phyloP scores from a whole-genome alignment of 805 yeast species.

The Candida berthetii region DNA sequence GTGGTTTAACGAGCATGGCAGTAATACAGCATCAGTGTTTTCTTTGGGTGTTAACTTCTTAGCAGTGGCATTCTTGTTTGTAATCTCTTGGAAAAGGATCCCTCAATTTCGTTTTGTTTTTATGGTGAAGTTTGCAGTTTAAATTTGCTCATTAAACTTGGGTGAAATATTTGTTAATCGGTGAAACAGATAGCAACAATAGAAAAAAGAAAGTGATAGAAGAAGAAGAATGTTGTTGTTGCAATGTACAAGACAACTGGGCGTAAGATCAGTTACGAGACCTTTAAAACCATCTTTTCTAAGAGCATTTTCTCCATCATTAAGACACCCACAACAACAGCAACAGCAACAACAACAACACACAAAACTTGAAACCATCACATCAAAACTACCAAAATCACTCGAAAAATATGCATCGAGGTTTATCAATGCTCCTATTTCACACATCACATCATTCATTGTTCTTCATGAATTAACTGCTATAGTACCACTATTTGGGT shows the following conservation, averaged over 20 bases:
- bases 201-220: no score
- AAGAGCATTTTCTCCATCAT: not conserved
- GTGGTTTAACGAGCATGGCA: no score
- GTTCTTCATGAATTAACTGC: constrained; percentile 74
- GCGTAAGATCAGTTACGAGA: no score
- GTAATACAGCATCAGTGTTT: no score
- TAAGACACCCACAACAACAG: not conserved
- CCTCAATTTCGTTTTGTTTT: not conserved
- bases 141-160: not conserved
- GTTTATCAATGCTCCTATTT: constrained; percentile 48
- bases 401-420: constrained; percentile 43
- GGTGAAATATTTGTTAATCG: no score
- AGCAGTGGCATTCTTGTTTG: no score
- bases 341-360: not conserved
- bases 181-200: no score
- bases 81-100: no score
- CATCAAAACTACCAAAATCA: constrained; percentile 40
- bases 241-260: no score
- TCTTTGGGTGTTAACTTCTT: no score
- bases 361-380: constrained; percentile 1
- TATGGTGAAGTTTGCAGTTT: not conserved
- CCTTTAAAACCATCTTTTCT: no score
- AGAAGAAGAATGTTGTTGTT: no score
- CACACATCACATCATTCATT: constrained; percentile 58
- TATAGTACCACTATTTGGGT: constrained; percentile 56